Conservation (phyloP, 225 moss, liverwort and hornwort genomes). For the Antitrichia curtipendula region DNA sequence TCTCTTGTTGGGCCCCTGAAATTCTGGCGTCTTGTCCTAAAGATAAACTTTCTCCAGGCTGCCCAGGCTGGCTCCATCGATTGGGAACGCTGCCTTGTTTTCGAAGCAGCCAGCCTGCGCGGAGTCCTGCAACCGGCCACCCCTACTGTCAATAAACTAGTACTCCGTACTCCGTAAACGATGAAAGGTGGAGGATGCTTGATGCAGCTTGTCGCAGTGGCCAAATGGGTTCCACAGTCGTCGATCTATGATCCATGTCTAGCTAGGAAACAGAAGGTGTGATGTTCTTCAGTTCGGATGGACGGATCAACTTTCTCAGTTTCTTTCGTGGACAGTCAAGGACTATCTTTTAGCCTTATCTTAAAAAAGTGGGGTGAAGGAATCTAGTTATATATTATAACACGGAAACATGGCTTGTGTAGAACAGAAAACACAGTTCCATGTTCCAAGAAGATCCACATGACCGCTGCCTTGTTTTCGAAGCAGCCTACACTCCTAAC, state of each 20-base stretch:
- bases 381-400: not conserved
- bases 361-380: not conserved
- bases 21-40: not conserved
- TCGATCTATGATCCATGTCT: not conserved
- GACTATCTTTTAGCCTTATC: not conserved
- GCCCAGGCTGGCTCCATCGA: not conserved
- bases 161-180: no score
- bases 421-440: not conserved
- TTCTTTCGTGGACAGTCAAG: not conserved
- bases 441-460: not conserved
- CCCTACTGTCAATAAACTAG: not conserved
- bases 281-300: not conserved
- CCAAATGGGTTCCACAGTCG: not conserved
- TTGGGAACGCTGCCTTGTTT: not conserved
- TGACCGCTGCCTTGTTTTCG: no score
- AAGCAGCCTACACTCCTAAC: no score
- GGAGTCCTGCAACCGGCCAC: not conserved
- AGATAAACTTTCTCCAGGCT: not conserved
- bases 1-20: not conserved
- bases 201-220: not conserved
- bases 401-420: not conserved
- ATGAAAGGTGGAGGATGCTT: not conserved
- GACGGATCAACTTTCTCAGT: not conserved
- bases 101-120: not conserved
- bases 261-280: not conserved